phyloP scores from a whole-genome alignment of 768 basidiomycete species.

The Leucocoprinus sp. region DNA sequence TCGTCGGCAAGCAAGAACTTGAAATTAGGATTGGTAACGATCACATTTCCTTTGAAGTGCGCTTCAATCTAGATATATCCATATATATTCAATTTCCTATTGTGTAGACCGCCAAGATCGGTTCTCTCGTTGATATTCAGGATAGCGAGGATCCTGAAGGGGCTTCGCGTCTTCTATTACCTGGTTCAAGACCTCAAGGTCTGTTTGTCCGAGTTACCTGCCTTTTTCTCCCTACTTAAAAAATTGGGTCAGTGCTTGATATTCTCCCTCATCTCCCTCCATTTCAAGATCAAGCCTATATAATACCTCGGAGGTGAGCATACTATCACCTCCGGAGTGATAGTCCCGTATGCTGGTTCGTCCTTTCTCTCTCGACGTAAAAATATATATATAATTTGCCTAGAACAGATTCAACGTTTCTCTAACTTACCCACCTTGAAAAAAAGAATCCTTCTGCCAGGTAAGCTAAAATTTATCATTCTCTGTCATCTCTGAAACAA shows the following conservation, averaged over 20 bases:
- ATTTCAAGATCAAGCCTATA: slow-evolving; percentile 99
- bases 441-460: slow-evolving; percentile 21
- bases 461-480: slow-evolving; percentile 33
- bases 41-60: slow-evolving; percentile 94
- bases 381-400: neutral
- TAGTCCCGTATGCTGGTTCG: slow-evolving; percentile 11
- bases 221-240: neutral
- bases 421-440: slow-evolving; percentile 6
- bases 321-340: slow-evolving; percentile 12
- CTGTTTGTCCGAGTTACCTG: slow-evolving; percentile 16
- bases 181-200: slow-evolving; percentile 97
- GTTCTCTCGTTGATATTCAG: slow-evolving; percentile 91
- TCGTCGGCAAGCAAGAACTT: slow-evolving; percentile 96
- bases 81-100: neutral
- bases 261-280: slow-evolving; percentile 94
- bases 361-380: slow-evolving; percentile 7
- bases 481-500: neutral
- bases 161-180: slow-evolving; percentile 96
- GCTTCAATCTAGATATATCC: slow-evolving; percentile 12
- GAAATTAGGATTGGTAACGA: slow-evolving; percentile 92
- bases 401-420: neutral
- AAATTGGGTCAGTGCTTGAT: slow-evolving; percentile 73
- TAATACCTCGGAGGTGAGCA: slow-evolving; percentile 28
- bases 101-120: slow-evolving; percentile 91
- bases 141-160: slow-evolving; percentile 97